Evolutionary conservation across 192 early-diverging fungal species (phyloP).

Genomic region (Polychytrium aggregatum): DNA sequence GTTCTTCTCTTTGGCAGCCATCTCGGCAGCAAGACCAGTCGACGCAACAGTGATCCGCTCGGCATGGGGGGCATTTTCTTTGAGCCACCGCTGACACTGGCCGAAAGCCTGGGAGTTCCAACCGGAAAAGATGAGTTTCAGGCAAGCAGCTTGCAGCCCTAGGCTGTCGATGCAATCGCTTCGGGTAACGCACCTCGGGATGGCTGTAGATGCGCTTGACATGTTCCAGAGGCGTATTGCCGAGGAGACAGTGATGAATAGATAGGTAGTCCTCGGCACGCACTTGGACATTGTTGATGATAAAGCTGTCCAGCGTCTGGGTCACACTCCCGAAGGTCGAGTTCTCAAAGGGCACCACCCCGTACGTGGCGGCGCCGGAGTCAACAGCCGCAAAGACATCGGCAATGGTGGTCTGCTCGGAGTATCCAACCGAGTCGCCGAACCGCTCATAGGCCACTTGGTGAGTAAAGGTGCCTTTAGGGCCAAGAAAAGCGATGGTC

Average conservation of each 20-base stretch:
- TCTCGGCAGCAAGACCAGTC: constrained; percentile 79
- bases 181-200: constrained; percentile 22
- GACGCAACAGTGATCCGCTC: constrained; percentile 65
- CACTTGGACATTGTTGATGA: constrained; percentile 24
- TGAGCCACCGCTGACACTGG: constrained; percentile 67
- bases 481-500: constrained; percentile 82
- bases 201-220: constrained; percentile 75
- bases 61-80: constrained; percentile 57
- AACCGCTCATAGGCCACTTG: constrained; percentile 73
- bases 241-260: constrained; percentile 73
- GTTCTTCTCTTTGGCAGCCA: constrained; percentile 61
- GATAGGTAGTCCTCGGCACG: constrained; percentile 70
- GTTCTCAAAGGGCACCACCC: constrained; percentile 92
- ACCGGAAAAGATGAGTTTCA: constrained; percentile 12
- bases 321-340: constrained; percentile 76
- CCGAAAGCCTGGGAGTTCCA: constrained; percentile 50
- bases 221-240: constrained; percentile 39
- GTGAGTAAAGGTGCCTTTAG: constrained; percentile 80
- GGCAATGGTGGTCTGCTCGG: constrained; percentile 12
- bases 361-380: constrained; percentile 66
- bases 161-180: constrained; percentile 5
- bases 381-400: constrained; percentile 74
- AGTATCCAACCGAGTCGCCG: constrained; percentile 60
- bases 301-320: constrained; percentile 71
- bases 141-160: neutral